Conservation (phyloP, 805 yeast species). For the Zygoascus ofunaensis region DNA sequence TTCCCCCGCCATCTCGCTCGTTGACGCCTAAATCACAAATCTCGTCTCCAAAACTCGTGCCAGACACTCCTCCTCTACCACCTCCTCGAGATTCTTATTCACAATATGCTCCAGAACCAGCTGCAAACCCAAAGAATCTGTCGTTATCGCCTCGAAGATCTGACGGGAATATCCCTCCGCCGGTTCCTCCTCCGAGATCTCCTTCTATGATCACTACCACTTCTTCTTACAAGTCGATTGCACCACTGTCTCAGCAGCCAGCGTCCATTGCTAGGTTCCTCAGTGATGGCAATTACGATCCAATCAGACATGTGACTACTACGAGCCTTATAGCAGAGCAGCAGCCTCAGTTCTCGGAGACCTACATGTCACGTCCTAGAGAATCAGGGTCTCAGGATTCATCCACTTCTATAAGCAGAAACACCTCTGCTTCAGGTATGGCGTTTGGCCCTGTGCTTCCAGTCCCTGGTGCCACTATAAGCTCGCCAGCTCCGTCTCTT, state of each 20-base stretch:
- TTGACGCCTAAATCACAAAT: too few relatives aligned
- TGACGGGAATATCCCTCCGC: slow-evolving; percentile 4
- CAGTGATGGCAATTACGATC: background rate
- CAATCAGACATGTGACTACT: background rate
- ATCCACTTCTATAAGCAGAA: background rate
- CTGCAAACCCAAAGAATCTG: too few relatives aligned
- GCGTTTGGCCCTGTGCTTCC: background rate
- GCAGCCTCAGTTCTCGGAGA: background rate
- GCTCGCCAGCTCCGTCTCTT: too few relatives aligned
- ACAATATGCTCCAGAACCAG: too few relatives aligned
- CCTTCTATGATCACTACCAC: background rate
- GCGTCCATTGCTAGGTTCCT: background rate
- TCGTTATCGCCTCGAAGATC: background rate
- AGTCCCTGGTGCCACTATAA: too few relatives aligned
- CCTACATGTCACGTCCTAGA: too few relatives aligned
- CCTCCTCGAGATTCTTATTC: too few relatives aligned
- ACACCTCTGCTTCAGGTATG: background rate
- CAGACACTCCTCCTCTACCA: too few relatives aligned
- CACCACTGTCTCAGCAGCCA: background rate
- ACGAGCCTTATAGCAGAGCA: background rate
- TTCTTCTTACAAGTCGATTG: too few relatives aligned
- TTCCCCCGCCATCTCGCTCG: too few relatives aligned
- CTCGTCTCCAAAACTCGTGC: too few relatives aligned
- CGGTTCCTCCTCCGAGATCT: slow-evolving; percentile 3
- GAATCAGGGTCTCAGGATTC: background rate